Conservation (phyloP, 2,329 filamentous ascomycete species). For the Colletotrichum sansevieriae region DNA sequence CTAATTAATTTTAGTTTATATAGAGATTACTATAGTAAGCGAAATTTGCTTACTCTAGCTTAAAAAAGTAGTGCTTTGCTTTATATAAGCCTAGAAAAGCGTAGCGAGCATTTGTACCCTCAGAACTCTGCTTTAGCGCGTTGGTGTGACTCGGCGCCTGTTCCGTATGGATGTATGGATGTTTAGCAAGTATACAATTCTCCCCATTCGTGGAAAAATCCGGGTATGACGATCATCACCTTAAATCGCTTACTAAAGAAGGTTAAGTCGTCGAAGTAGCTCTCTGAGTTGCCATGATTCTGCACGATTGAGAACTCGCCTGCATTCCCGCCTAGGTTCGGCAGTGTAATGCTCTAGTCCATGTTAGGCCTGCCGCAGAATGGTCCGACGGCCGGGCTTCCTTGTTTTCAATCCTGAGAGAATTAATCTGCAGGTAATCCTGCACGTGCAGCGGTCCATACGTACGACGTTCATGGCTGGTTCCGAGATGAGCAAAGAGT, state of each 20-base stretch:
- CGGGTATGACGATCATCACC: slow-evolving; percentile 1
- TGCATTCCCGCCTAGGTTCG: slow-evolving; percentile 6
- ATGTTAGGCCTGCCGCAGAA: background rate
- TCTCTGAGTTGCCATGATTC: too few species aligned
- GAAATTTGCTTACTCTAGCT: too few species aligned
- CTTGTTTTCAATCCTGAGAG: background rate
- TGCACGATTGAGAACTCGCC: too few species aligned
- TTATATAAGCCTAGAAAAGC: too few species aligned
- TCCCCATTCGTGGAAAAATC: slow-evolving; percentile 36
- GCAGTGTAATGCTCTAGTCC: background rate
- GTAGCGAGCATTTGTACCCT: too few species aligned
- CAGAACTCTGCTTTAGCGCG: too few species aligned
- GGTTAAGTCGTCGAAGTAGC: background rate
- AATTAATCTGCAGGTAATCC: background rate
- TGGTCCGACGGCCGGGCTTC: background rate
- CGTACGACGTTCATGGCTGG: too few species aligned
- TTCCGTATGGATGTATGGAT: slow-evolving; percentile 23
- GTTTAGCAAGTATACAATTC: background rate
- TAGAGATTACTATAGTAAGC: too few species aligned
- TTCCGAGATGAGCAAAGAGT: too few species aligned
- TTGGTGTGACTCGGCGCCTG: background rate
- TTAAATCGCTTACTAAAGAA: background rate
- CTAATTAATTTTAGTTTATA: too few species aligned
- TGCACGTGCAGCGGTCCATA: background rate
- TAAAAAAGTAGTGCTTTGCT: too few species aligned